Conservation (phyloP, 495 filamentous ascomycete genomes). For the Trichoderma orchidacearum region DNA sequence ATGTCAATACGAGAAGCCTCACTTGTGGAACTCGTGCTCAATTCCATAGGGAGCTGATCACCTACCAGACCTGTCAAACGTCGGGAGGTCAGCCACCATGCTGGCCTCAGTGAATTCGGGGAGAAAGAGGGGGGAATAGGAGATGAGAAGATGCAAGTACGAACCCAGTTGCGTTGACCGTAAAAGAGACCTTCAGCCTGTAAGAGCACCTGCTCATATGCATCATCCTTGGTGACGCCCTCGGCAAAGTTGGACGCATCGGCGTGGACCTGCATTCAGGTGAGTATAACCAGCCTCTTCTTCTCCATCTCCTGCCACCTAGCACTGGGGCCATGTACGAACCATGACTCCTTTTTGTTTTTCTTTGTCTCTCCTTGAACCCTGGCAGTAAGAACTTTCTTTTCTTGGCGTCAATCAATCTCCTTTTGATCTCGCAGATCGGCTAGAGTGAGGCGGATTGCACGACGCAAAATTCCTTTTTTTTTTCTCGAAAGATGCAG, state of each 20-base stretch:
- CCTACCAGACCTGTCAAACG: slow-evolving; percentile 43
- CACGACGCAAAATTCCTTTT: background rate
- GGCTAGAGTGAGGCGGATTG: background rate
- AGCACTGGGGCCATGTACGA: background rate
- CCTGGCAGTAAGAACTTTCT: background rate
- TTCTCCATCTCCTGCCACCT: background rate
- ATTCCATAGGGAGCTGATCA: background rate
- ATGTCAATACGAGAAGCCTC: background rate
- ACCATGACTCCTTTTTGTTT: background rate
- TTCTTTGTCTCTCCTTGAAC: background rate
- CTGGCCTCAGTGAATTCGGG: background rate
- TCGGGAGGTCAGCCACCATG: slow-evolving; percentile 1
- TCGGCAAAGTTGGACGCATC: slow-evolving; percentile 64
- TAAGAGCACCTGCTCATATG: slow-evolving; percentile 61
- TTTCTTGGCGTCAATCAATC: background rate
- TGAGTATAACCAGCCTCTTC: background rate
- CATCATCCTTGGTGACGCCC: slow-evolving; percentile 54
- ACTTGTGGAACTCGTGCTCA: background rate
- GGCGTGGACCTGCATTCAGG: slow-evolving; percentile 57
- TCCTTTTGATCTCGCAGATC: background rate
- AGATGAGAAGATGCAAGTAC: background rate
- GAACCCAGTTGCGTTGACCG: slow-evolving; percentile 82
- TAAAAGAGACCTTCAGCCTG: slow-evolving; percentile 58
- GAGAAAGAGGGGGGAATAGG: slow-evolving; percentile 1
- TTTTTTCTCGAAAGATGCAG: background rate